Base-by-base conservation (phyloP, 2,329 filamentous ascomycete species). In the Fusarium sp. region DNA sequence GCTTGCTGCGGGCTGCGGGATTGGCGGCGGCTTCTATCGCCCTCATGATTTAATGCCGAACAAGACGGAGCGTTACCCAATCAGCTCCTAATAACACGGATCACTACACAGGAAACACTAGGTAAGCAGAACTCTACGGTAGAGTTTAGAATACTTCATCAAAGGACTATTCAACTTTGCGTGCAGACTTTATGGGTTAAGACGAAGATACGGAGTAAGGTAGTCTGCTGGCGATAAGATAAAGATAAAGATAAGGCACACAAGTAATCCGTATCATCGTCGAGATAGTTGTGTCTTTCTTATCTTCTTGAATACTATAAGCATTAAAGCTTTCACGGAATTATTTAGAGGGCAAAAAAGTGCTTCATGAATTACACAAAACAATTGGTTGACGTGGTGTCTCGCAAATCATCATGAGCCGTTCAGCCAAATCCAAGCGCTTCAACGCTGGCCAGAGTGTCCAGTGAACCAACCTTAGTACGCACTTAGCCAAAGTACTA, bases 1-100 rank as follows among this genome's bases (percentile, higher is more conserved):
- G 82, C 75, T 84, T 84, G 81, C 69, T 58, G 75, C 82, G 82
- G 82, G 80, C 79, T 74, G 59, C 63, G 45, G 64, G 50, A 28
- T 41, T 57, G n/a, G n/a, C 68, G 72, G 58, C 76, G 74, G 79
- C 75, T 77, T 75, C 74, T 69, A 58, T 75, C 76, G 76, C 72
- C 54, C 62, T 70, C 53, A 64, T 66, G 63, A 63, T 67, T 60
- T 56, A 47, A n/a, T 48, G 41, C 66, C 70, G 66, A 79, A 81
- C 80, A 75, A 80, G 82, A 83, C 35, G 24, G 30, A 58, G 30
- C 36, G 55, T 58, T 36, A 58, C 41, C 55, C 82, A 76, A 61
- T 56, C 26, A 54, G 22, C 18, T 36, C 24, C 32, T 26, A 48
- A 35, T 20, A n/a, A 18, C 41, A 48, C n/a, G 18, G 30, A 17